Conservation (phyloP, 2,329 filamentous ascomycete species). For the Alternaria ventricosa region DNA sequence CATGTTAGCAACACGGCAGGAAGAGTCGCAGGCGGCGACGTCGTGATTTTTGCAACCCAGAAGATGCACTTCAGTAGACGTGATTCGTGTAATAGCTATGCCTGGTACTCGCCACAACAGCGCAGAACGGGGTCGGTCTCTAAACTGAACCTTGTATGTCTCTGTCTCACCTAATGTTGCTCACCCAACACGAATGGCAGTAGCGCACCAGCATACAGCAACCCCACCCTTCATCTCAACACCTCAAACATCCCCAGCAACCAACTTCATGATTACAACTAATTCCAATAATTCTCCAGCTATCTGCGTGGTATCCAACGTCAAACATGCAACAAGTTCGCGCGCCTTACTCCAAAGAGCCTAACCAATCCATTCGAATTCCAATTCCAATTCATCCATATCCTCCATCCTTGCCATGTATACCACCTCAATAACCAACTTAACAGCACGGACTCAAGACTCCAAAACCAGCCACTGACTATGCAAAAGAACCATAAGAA, state of each 20-base stretch:
- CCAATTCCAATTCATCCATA: background rate
- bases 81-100: too few relatives aligned
- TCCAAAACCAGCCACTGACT: conserved; percentile 1
- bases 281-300: background rate
- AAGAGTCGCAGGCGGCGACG: too few relatives aligned
- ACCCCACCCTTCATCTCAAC: background rate
- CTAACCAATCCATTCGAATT: background rate
- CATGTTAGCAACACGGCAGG: too few relatives aligned
- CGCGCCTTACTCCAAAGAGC: conserved; percentile 2
- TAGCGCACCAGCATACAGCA: background rate
- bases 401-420: background rate
- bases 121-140: too few relatives aligned
- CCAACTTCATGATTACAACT: background rate
- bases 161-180: too few relatives aligned
- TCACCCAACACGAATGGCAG: too few relatives aligned
- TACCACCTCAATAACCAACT: background rate
- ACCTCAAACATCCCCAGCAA: background rate
- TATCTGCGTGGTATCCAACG: conserved; percentile 7
- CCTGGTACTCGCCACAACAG: too few relatives aligned
- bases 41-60: too few relatives aligned
- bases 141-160: too few relatives aligned
- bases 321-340: background rate
- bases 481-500: conserved; percentile 6
- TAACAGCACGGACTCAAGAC: background rate
- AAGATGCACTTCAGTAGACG: too few relatives aligned